A percentile compares a stretch with the other conserved stretches of the same genome.
Evolutionary conservation across 192 early-diverging fungal genomes (phyloP).

Genomic region (Entophlyctis helioformis): DNA sequence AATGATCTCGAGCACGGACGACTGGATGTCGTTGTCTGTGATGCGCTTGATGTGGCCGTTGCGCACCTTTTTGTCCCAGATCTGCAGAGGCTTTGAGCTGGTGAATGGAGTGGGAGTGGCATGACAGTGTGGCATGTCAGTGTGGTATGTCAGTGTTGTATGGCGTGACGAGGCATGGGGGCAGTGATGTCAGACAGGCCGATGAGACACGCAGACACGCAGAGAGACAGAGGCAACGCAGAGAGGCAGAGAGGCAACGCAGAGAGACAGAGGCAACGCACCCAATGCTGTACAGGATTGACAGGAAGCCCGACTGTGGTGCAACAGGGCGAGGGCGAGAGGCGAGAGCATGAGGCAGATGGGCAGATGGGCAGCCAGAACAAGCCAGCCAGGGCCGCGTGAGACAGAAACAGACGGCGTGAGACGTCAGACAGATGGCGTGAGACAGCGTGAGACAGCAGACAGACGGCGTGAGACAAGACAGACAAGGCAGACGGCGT

Average conservation of each 20-base stretch:
- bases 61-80: constrained; percentile 58
- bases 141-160: no score
- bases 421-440: no score
- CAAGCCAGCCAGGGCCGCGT: no score
- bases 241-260: no score
- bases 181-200: not conserved
- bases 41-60: constrained; percentile 67
- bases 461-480: no score
- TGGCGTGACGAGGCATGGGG: not conserved
- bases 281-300: constrained; percentile 82
- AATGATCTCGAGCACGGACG: constrained; percentile 66
- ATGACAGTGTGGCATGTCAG: no score
- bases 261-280: constrained; percentile 15
- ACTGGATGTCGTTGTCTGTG: constrained; percentile 71
- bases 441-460: no score
- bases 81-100: constrained; percentile 55
- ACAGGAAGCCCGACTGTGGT: constrained; percentile 72
- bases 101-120: no score
- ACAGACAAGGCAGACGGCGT: no score
- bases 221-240: constrained; percentile 2
- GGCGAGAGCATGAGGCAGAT: not conserved
- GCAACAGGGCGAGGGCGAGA: not conserved
- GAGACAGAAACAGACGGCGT: no score
- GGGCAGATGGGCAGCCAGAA: not conserved
- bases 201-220: not conserved